Conservation (phyloP, 306 rosid species). For the Ochetophila trinervis region DNA sequence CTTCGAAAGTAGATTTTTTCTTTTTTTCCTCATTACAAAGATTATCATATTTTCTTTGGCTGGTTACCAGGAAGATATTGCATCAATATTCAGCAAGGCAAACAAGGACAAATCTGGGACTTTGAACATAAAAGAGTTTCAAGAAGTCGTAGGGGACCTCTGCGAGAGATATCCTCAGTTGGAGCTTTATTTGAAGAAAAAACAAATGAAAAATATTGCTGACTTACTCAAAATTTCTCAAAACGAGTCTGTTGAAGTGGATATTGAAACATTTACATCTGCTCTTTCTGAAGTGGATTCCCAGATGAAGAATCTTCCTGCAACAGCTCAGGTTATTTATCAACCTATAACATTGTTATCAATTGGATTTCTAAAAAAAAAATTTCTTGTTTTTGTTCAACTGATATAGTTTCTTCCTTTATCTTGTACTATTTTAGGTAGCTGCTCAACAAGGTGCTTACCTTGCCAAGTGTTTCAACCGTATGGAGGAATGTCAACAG, state of each 20-base stretch:
- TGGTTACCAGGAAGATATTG: constrained; percentile 59
- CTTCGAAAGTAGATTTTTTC: too few species aligned
- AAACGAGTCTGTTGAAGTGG: constrained; percentile 48
- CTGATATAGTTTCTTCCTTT: not conserved
- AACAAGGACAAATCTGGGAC: constrained; percentile 65
- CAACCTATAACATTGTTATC: not conserved
- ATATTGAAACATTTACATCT: constrained; percentile 53
- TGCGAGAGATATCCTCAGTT: constrained; percentile 75
- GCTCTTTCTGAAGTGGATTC: constrained; percentile 62
- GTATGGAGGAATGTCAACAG: constrained; percentile 27
- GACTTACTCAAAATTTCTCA: constrained; percentile 50
- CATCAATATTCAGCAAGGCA: constrained; percentile 53
- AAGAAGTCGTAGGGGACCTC: constrained; percentile 59
- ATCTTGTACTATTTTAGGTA: constrained; percentile 42
- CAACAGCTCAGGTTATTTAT: constrained; percentile 70
- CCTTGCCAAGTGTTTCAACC: constrained; percentile 63
- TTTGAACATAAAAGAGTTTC: constrained; percentile 47
- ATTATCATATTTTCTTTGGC: not conserved
- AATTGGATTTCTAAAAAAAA: too few species aligned
- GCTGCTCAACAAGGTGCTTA: constrained; percentile 85
- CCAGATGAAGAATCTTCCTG: constrained; percentile 78
- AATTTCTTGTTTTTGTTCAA: not conserved
- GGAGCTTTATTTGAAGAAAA: constrained; percentile 46
- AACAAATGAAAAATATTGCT: constrained; percentile 42
- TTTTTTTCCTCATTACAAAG: not conserved